Base-by-base conservation (phyloP, 2,329 filamentous ascomycete genomes). In the Epichloe gansuensis region DNA sequence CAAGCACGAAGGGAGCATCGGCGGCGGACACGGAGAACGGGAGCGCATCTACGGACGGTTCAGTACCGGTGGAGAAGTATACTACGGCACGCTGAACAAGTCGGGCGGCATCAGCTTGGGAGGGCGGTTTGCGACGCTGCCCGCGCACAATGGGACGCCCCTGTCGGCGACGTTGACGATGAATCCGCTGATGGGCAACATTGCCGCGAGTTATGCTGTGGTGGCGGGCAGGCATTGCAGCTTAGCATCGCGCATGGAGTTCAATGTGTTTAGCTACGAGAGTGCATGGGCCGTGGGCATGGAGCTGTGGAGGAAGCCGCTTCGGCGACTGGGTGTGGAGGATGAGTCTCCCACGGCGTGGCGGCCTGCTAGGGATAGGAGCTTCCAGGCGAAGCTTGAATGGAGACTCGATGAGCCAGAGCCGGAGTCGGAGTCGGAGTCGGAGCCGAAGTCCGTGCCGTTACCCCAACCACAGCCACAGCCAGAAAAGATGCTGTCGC, bases 251-350 rank as follows among this genome's bases (percentile, higher is more conserved):
- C 82, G 86, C 48, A 91, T 97, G 70, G 89, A 94, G 63, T 98
- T 98, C 70, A 98, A 98, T 63, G 86, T 96, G 48, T 97, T 96
- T 70, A 95, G 89, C 65, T 98, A 96, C 72, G 93, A 98, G 72
- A 95, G 89, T 64, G 87, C 93, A 53, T 85, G 95, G 74, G 84
- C 89, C 27, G 78, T 97, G 25, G 93, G 93, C 13, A 87, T 89
- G 71, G 93, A 98, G 71, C 73, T 97, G 43, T 98, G 93, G 91
- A 82, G 87, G 62, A 84, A 81, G 60, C 74, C 73, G 21, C 65
- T 69, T 15, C 52, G 59, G 55, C 68, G 71, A 17, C 69, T 42
- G 64, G 67, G 60, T 25, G 59, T 71, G 5, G 68, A 69, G 5
- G 64, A 64, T 1, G 66, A 66, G 35, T 59, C 59, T 6, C 60